Percentiles rank a stretch among this genome's conserved stretches.
Evolutionary conservation across 75 land plant genomes (phyloP).

Genomic region (Cupressus sempervirens): DNA sequence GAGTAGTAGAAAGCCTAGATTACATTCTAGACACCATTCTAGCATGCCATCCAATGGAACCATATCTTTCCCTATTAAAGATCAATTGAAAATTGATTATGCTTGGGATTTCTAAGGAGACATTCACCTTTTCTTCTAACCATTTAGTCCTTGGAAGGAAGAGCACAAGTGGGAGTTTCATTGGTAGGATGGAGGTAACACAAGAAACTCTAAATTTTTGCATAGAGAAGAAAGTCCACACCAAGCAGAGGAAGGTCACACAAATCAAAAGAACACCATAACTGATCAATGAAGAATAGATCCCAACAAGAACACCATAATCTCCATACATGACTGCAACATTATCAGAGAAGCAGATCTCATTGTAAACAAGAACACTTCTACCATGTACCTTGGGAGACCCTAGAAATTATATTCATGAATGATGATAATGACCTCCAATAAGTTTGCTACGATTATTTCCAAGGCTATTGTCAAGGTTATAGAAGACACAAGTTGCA

Average conservation of each 20-base stretch:
- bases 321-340: conserved; percentile 25
- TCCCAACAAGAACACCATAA: conserved; percentile 21
- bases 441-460: too few species aligned
- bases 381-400: conserved; percentile 17
- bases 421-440: conserved; percentile 30
- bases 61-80: conserved; percentile 10
- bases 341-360: conserved; percentile 2
- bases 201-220: conserved; percentile 61
- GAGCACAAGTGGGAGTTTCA: conserved; percentile 19
- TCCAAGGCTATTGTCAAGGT: too few species aligned
- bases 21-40: conserved; percentile 80
- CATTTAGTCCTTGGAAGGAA: conserved; percentile 59
- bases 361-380: neutral
- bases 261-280: conserved; percentile 21
- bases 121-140: conserved; percentile 57
- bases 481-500: too few species aligned
- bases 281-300: conserved; percentile 29
- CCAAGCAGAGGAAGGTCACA: too few species aligned
- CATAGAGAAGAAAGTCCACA: conserved; percentile 51
- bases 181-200: too few species aligned
- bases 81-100: conserved; percentile 64
- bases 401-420: conserved; percentile 22
- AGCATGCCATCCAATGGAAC: conserved; percentile 39
- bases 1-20: conserved; percentile 39
- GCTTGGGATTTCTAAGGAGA: conserved; percentile 55